phyloP scores from a whole-genome alignment of 352 stramenopile genomes.

The Globisporangium sylvaticum region DNA sequence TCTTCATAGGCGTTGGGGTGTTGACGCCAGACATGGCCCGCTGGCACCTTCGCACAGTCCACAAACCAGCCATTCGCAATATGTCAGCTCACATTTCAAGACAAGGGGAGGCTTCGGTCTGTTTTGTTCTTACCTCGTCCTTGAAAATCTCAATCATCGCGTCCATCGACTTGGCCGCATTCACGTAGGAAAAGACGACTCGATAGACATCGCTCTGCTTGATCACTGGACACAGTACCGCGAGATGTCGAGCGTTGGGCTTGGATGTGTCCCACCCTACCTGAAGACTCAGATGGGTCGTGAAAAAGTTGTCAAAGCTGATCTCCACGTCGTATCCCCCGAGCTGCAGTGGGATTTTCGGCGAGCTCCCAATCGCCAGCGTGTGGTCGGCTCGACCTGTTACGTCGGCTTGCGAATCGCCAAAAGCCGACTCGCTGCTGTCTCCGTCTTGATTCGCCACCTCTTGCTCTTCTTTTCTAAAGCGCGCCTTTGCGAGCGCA shows the following conservation, averaged over 20 bases:
- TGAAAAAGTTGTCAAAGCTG: conserved; percentile 20
- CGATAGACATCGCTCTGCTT: conserved; percentile 21
- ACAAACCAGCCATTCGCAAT: background rate
- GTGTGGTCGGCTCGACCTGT: background rate
- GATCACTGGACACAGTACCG: conserved; percentile 38
- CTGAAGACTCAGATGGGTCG: conserved; percentile 22
- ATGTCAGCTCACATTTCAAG: background rate
- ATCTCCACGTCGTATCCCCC: conserved; percentile 38
- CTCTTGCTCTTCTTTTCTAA: conserved; percentile 7
- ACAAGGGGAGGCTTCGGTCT: background rate
- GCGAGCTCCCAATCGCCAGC: conserved; percentile 22
- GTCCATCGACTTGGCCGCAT: conserved; percentile 30
- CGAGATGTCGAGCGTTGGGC: conserved; percentile 23
- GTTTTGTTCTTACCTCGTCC: conserved; percentile 21
- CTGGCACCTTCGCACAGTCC: background rate
- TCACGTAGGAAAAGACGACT: conserved; percentile 49
- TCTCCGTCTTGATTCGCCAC: background rate
- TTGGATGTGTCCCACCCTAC: conserved; percentile 33
- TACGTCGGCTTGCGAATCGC: background rate
- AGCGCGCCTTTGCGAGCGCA: background rate
- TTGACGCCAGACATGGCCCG: conserved; percentile 20
- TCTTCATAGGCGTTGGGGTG: conserved; percentile 3
- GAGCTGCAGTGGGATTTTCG: conserved; percentile 38
- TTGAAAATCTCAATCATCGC: conserved; percentile 43
- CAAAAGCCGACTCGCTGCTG: background rate